phyloP scores from a whole-genome alignment of 23 red algal species.

The Chondrus crispus region DNA sequence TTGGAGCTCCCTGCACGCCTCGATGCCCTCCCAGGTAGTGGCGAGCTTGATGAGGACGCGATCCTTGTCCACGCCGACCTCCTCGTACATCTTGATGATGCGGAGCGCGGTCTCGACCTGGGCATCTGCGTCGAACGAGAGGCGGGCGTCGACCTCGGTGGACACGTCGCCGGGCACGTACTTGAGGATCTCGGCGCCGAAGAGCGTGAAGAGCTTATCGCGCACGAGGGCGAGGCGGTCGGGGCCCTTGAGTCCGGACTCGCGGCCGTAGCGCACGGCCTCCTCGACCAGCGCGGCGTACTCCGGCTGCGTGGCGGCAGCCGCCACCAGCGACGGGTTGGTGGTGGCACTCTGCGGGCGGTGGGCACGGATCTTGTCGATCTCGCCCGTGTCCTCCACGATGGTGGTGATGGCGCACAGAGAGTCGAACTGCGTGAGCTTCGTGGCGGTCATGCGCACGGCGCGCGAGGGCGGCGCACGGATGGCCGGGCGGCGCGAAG shows the following conservation, averaged over 20 bases:
- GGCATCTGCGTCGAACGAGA: conserved; percentile 71
- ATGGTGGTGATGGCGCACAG: conserved; percentile 54
- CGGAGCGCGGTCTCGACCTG: conserved; percentile 46
- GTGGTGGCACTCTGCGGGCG: conserved; percentile 72
- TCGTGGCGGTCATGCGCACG: conserved; percentile 1
- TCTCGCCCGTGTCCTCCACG: conserved; percentile 86
- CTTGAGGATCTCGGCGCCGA: conserved; percentile 71
- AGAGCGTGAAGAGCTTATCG: conserved; percentile 73
- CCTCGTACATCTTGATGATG: conserved; percentile 78
- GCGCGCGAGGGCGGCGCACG: not conserved
- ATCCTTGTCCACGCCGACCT: conserved; percentile 72
- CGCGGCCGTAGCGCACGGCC: conserved; percentile 56
- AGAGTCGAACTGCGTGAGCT: conserved; percentile 51
- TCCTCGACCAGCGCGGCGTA: conserved; percentile 63
- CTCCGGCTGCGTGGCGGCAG: conserved; percentile 49
- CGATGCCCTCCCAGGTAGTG: conserved; percentile 84
- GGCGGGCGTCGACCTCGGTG: conserved; percentile 86
- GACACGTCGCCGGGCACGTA: conserved; percentile 69
- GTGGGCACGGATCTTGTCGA: conserved; percentile 54
- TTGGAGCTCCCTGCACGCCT: conserved; percentile 70
- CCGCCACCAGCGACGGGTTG: conserved; percentile 76
- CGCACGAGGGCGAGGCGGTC: conserved; percentile 40
- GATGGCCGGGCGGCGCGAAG: not conserved
- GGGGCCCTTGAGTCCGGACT: not conserved
- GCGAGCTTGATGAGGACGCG: conserved; percentile 87